phyloP scores from a whole-genome alignment of 2,329 filamentous ascomycete genomes.

The Massarina eburnea region DNA sequence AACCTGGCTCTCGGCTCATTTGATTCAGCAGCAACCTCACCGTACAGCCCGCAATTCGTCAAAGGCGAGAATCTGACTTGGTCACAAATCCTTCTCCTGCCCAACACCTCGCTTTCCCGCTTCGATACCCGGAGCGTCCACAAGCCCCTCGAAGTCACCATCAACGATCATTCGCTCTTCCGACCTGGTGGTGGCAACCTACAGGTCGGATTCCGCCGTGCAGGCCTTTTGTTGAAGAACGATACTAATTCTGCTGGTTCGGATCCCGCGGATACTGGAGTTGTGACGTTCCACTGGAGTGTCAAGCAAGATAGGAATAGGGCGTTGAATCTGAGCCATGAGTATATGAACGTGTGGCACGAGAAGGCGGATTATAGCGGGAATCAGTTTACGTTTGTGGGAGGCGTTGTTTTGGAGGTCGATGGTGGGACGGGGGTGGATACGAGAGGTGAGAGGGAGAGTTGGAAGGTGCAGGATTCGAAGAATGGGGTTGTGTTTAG shows the following conservation, averaged over 20 bases:
- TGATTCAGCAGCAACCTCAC: conserved; percentile 16
- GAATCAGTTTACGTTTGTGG: conserved; percentile 29
- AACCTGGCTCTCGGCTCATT: conserved; percentile 24
- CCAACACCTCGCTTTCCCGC: conserved; percentile 13
- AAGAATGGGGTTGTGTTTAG: conserved; percentile 23
- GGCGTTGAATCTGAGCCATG: conserved; percentile 27
- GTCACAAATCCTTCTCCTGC: conserved; percentile 25
- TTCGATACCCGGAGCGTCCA: conserved; percentile 16
- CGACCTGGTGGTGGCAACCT: conserved; percentile 14
- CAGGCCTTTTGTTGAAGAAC: conserved; percentile 23
- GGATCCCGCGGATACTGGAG: conserved; percentile 22
- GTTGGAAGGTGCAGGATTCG: conserved; percentile 22
- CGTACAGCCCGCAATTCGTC: conserved; percentile 23
- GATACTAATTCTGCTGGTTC: conserved; percentile 21
- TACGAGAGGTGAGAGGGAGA: conserved; percentile 18
- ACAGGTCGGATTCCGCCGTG: conserved; percentile 26
- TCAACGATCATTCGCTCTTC: conserved; percentile 26
- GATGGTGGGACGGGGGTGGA: conserved; percentile 23
- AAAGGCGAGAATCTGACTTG: conserved; percentile 31
- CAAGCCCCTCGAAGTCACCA: conserved; percentile 27
- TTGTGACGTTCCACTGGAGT: conserved; percentile 32
- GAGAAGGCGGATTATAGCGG: conserved; percentile 26
- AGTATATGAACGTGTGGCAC: conserved; percentile 36
- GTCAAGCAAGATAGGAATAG: conserved; percentile 17
- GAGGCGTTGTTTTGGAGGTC: conserved; percentile 19